A percentile compares a stretch with the other conserved stretches of the same genome.
phyloP scores from a whole-genome alignment of 1,284 basidiomycete species.

The Tausonia pullulans region DNA sequence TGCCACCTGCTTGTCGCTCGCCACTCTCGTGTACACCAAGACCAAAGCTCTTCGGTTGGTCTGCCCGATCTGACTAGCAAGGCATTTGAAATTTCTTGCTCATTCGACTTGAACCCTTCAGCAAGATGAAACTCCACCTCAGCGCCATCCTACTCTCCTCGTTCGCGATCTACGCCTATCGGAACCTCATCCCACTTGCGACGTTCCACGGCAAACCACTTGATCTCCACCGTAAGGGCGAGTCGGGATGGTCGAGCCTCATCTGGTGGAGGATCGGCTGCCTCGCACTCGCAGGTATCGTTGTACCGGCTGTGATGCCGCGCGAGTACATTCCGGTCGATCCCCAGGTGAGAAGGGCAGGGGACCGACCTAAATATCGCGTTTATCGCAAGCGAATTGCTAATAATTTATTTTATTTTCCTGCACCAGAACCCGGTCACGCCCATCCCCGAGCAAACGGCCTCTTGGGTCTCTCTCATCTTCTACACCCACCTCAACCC shows the following conservation, averaged over 20 bases:
- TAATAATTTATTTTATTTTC: neutral
- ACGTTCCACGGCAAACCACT: conserved; percentile 39
- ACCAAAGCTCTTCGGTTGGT: too few relatives aligned
- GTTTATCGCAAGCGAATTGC: too few relatives aligned
- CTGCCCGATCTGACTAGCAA: too few relatives aligned
- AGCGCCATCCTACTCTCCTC: conserved; percentile 37
- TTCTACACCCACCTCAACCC: conserved; percentile 51
- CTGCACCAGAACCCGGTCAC: conserved; percentile 24
- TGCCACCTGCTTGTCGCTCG: conserved; percentile 27
- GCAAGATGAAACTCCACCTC: conserved; percentile 26
- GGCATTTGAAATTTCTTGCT: too few relatives aligned
- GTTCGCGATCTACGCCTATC: conserved; percentile 44
- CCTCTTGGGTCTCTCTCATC: conserved; percentile 46
- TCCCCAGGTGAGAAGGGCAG: too few relatives aligned
- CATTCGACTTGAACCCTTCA: too few relatives aligned
- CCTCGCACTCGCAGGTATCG: conserved; percentile 35
- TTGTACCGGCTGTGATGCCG: conserved; percentile 32
- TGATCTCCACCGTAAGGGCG: neutral
- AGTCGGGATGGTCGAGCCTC: neutral
- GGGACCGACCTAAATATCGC: too few relatives aligned
- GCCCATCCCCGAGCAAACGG: conserved; percentile 48
- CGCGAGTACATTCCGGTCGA: too few relatives aligned
- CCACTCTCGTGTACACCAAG: conserved; percentile 21
- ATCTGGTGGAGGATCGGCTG: conserved; percentile 26
- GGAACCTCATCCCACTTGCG: conserved; percentile 52